A percentile compares a stretch with the other conserved stretches of the same genome.
Conservation (phyloP, 306 rosid genomes). For the Parietaria judaica region DNA sequence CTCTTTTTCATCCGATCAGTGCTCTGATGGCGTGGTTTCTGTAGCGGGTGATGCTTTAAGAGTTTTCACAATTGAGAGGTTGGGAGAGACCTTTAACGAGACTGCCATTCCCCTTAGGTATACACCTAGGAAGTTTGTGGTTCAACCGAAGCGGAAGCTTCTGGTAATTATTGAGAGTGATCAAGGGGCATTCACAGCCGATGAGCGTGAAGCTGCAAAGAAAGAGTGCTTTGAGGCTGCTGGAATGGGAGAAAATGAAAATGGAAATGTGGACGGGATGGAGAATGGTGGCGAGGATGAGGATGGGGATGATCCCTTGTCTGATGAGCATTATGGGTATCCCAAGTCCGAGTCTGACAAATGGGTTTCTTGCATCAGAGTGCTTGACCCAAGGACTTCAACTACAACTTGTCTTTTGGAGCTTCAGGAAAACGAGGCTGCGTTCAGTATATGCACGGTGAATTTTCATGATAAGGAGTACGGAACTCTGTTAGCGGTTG, state of each 20-base stretch:
- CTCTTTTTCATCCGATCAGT: constrained; percentile 89
- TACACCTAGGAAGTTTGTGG: constrained; percentile 92
- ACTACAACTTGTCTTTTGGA: constrained; percentile 84
- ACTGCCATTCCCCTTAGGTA: constrained; percentile 93
- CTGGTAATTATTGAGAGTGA: constrained; percentile 90
- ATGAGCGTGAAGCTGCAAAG: constrained; percentile 90
- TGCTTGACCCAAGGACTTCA: constrained; percentile 84
- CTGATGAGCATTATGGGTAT: constrained; percentile 94
- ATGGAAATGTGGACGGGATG: constrained; percentile 69
- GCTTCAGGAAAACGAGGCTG: constrained; percentile 96
- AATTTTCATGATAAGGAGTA: constrained; percentile 93
- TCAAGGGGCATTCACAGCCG: constrained; percentile 83
- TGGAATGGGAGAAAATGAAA: constrained; percentile 68
- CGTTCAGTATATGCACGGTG: constrained; percentile 84
- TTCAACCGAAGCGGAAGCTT: constrained; percentile 74
- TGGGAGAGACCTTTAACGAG: constrained; percentile 97
- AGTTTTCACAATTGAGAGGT: constrained; percentile 83
- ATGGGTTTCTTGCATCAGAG: constrained; percentile 97
- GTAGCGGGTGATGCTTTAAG: constrained; percentile 89
- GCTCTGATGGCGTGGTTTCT: constrained; percentile 93
- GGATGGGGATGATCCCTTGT: constrained; percentile 63
- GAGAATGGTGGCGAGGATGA: constrained; percentile 95
- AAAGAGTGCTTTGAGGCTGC: constrained; percentile 80
- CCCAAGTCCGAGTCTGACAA: constrained; percentile 85
- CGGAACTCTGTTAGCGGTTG: constrained; percentile 92